Base-by-base conservation (phyloP, 768 basidiomycete species). In the Cystobasidiopsis lactophilus region DNA sequence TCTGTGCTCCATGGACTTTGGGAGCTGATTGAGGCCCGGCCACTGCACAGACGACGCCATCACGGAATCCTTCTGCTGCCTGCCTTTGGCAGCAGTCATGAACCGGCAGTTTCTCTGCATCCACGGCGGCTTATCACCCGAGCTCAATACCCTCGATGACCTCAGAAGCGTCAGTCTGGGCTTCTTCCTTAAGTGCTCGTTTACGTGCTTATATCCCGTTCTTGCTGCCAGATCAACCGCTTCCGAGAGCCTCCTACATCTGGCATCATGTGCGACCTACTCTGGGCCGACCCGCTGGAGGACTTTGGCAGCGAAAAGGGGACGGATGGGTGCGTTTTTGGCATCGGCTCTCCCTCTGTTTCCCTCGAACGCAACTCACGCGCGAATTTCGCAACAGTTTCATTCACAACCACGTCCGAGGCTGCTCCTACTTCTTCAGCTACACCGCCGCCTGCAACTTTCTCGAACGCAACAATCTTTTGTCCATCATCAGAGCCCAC, bases 31-130 rank as follows among this genome's bases (percentile, higher is more conserved):
- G 23, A 13, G 11, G 45, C 10, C 11, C 4, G 23, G 45, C 10
- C 16, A 24, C 23, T 4, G 11, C 29, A 29, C 29, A 47, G 45
- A 98, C 66, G 86, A 98, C 56, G 86, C 85, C 26, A 88, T 85
- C 74, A 91, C 95, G 86, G 84, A 93, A 27, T 85, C 85, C 0
- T 96, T 98, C 72, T 95, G 89, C 65, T 74, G 82, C 0, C 75
- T 98, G 0, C 93, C 93, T 2, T 75, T 98, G 9, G 91, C 91
- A 1, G 93, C 93, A 30, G 68, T 98, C 63, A 96, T 96, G 91
- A 98, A 98, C 72, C 95, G 95, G 65, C 93, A 96, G 68, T 98
- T 98, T 68, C 71, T 96, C 47, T 98, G 91, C 67, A 93, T 96
- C 56, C 93, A 98, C 56, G 93, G 93, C 29, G 93, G 93, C 18